A percentile compares a stretch with the other conserved stretches of the same genome.
Evolutionary conservation across 345 rosid species (phyloP).

Genomic region (Eucalyptus leucophloia): DNA sequence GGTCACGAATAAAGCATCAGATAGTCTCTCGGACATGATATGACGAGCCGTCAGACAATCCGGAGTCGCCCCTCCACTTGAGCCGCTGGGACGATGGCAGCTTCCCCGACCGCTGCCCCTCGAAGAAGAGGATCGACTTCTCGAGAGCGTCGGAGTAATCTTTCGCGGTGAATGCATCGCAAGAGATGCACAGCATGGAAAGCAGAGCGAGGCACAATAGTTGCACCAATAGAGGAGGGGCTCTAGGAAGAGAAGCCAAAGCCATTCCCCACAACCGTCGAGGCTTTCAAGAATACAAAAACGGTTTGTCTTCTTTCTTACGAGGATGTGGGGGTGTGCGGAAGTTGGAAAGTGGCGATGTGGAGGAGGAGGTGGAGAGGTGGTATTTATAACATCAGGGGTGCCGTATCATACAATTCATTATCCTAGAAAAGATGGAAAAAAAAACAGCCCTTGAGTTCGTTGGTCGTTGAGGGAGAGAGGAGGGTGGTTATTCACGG

Average conservation of each 20-base stretch:
- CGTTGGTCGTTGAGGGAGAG: slow-evolving; percentile 18
- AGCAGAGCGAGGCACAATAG: not conserved
- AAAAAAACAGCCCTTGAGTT: not conserved
- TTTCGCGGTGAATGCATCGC: slow-evolving; percentile 31
- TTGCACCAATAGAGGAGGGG: not conserved
- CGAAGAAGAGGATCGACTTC: slow-evolving; percentile 58
- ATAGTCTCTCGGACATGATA: slow-evolving; percentile 15
- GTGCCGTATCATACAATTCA: not conserved
- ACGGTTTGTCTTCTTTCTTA: not conserved
- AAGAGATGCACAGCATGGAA: not conserved
- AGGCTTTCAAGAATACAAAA: not conserved
- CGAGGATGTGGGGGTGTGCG: not conserved
- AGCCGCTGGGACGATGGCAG: slow-evolving; percentile 42
- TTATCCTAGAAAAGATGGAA: not conserved
- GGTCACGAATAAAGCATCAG: not conserved
- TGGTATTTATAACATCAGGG: not conserved
- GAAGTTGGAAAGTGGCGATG: not conserved
- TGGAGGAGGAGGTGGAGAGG: not conserved
- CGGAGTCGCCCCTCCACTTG: slow-evolving; percentile 55
- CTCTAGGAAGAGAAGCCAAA: not conserved
- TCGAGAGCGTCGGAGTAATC: slow-evolving; percentile 53
- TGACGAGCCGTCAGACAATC: slow-evolving; percentile 44
- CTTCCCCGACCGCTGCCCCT: slow-evolving; percentile 68
- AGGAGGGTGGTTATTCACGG: slow-evolving; percentile 27
- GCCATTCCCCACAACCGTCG: not conserved